Evolutionary conservation across 176 grass and related monocot species (phyloP).

Genomic region (Bonia amplexicaulis): DNA sequence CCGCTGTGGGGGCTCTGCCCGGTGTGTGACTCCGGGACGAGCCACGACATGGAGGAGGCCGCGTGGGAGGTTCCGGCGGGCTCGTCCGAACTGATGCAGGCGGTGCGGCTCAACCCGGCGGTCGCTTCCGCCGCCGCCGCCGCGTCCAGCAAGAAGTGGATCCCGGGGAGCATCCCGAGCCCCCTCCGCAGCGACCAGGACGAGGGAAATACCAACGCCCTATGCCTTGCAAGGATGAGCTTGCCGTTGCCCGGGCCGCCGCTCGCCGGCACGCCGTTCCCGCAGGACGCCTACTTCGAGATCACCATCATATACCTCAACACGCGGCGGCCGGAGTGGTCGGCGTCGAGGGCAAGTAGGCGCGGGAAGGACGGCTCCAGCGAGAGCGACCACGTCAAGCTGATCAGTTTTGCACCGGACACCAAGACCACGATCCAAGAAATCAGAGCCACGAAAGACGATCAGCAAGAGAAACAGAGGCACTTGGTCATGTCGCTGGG

Average conservation of each 20-base stretch:
- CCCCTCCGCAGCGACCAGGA: conserved; percentile 23
- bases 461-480: conserved; percentile 33
- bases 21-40: conserved; percentile 38
- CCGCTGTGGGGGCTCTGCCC: conserved; percentile 41
- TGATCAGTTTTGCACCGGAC: conserved; percentile 36
- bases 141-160: conserved; percentile 28
- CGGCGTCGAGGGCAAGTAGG: conserved; percentile 32
- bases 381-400: conserved; percentile 64
- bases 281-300: conserved; percentile 90
- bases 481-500: conserved; percentile 60
- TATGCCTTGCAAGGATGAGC: conserved; percentile 59
- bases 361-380: conserved; percentile 27
- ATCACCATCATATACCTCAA: conserved; percentile 82
- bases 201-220: neutral
- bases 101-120: conserved; percentile 69
- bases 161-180: conserved; percentile 36
- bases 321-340: conserved; percentile 47
- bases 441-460: conserved; percentile 28
- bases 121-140: neutral
- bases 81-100: conserved; percentile 75
- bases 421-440: conserved; percentile 15
- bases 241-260: conserved; percentile 76
- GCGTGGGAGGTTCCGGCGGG: conserved; percentile 61
- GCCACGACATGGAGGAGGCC: conserved; percentile 33
- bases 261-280: conserved; percentile 63